phyloP scores from a whole-genome alignment of 2,329 filamentous ascomycete genomes.

The Moelleriella libera region DNA sequence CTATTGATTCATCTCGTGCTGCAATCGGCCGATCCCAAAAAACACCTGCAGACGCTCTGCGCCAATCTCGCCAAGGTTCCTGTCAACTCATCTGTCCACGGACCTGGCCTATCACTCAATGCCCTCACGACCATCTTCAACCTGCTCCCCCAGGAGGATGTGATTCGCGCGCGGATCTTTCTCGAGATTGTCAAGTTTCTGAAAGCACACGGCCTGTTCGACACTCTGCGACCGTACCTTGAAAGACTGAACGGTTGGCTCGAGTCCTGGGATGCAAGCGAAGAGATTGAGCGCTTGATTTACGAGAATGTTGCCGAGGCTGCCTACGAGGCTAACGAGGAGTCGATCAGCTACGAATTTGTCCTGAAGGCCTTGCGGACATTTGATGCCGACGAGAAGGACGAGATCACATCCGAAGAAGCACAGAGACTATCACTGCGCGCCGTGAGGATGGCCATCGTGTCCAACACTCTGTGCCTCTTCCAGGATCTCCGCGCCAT shows the following conservation, averaged over 20 bases:
- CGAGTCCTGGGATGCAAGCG: conserved; percentile 64
- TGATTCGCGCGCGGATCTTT: conserved; percentile 80
- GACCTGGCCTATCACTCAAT: conserved; percentile 72
- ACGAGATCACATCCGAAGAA: conserved; percentile 42
- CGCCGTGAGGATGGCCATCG: conserved; percentile 38
- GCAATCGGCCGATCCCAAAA: conserved; percentile 72
- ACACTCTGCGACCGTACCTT: conserved; percentile 70
- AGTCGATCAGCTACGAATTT: conserved; percentile 54
- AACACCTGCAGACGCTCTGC: conserved; percentile 80
- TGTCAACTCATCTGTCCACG: conserved; percentile 72
- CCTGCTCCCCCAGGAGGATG: conserved; percentile 62
- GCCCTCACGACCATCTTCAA: conserved; percentile 96
- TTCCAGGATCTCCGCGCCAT: conserved; percentile 75
- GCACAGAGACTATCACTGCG: conserved; percentile 46
- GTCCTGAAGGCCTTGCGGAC: conserved; percentile 47
- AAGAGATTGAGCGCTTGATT: conserved; percentile 72
- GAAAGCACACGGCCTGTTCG: conserved; percentile 61
- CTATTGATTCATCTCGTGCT: conserved; percentile 86
- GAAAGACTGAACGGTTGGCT: conserved; percentile 76
- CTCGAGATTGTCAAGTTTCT: conserved; percentile 78
- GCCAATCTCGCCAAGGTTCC: conserved; percentile 79
- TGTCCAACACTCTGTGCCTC: conserved; percentile 44
- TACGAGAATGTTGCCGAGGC: conserved; percentile 73
- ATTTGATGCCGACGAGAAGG: conserved; percentile 40
- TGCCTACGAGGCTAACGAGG: conserved; percentile 64